Evolutionary conservation across 169 alveolate genomes (phyloP).

Genomic region (Plasmodium billcollinsi): DNA sequence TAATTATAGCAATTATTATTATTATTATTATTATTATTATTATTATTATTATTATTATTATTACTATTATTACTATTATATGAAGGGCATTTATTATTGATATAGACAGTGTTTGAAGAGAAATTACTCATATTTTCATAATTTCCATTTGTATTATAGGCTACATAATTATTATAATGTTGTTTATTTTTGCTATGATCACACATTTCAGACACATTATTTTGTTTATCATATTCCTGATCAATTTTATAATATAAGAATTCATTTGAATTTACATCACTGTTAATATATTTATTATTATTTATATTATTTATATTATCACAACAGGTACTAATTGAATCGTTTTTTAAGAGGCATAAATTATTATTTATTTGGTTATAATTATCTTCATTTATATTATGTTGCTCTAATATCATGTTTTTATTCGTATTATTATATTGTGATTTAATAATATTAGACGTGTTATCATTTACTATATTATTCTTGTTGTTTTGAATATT

Average conservation of each 20-base stretch:
- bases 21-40: neutral
- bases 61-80: neutral
- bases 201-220: conserved; percentile 2
- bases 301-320: conserved; percentile 3
- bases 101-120: neutral
- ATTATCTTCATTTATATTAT: conserved; percentile 8
- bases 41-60: neutral
- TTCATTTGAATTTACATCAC: conserved; percentile 3
- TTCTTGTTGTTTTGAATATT: conserved; percentile 8
- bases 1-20: too few species aligned
- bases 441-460: neutral
- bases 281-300: conserved; percentile 6
- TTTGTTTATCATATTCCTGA: conserved; percentile 9
- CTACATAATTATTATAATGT: neutral
- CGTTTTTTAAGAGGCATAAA: neutral
- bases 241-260: conserved; percentile 2
- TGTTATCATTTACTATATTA: neutral
- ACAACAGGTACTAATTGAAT: conserved; percentile 14
- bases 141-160: neutral
- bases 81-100: neutral
- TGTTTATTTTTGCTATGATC: neutral
- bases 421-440: conserved; percentile 4
- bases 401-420: conserved; percentile 6
- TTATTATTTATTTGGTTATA: neutral
- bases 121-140: neutral